Evolutionary conservation across 352 stramenopile species (phyloP), one percentile per base, ranked within the genome.

Genomic region (Peronospora farinosa): DNA sequence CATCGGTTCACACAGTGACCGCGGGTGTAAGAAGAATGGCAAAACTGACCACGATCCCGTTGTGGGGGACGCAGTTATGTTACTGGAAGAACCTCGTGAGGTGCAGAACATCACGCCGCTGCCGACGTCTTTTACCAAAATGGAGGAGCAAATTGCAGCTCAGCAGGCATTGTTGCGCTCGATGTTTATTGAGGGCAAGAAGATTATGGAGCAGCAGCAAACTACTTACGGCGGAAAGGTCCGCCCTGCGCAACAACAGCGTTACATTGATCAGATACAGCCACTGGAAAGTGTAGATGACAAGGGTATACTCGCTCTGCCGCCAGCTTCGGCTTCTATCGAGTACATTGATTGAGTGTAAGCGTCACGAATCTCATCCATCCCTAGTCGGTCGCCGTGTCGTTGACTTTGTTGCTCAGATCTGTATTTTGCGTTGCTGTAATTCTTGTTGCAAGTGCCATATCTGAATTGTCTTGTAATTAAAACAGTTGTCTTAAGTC

Each of bases 81-180:
- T 81, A 39, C 45, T 78, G 9, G 63, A 71, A 37, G 67, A 80
- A 7, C 44, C 63, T 5, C 69, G 75, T 35, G 64, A 74, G 12
- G 62, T 76, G n/a, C 58, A 77, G 23, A 63, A 63, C 21, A 65
- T 82, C 36, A 69, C 65, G 15, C 65, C 78, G n/a, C 62, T 88
- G 32, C 78, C 75, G 10, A 80, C 60, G 37, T 77, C 69, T 6
- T 89, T 89, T 41, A 67, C 65, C 6, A 82, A 81, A 50, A 86
- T 89, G 78, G 75, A 89, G 55, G 72, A 89, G 53, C 77, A 80
- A 50, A 89, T 89, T 45, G 78, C 78, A 1, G 75, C 67, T 6
- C 78, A 89, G 57, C 75, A 89, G 60, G 65, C 73, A 48, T 62
- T 89, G 17, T 45, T 89, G 21, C 70, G 78, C 16, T 84, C 72